Evolutionary conservation across 2,329 filamentous ascomycete genomes (phyloP).

Genomic region (Coleophoma crateriformis): DNA sequence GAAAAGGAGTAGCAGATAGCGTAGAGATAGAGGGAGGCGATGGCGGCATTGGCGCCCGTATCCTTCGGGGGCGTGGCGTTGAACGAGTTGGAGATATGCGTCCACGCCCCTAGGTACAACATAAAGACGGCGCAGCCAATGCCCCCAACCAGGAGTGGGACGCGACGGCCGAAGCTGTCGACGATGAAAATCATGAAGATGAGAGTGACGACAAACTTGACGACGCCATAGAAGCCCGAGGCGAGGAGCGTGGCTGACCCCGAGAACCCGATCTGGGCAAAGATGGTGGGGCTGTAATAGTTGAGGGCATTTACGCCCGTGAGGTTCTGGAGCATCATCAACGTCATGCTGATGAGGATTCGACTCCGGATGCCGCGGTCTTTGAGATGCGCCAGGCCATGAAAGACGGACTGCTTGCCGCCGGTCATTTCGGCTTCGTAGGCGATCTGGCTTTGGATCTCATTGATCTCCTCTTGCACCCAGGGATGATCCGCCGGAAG

Average conservation of each 20-base stretch:
- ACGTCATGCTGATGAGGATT: constrained; percentile 39
- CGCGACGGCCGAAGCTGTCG: constrained; percentile 10
- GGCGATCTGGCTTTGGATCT: constrained; percentile 36
- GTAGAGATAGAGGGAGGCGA: constrained; percentile 11
- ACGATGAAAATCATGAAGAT: constrained; percentile 13
- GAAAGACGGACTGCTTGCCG: constrained; percentile 20
- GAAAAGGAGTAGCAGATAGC: constrained; percentile 40
- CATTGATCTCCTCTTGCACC: constrained; percentile 42
- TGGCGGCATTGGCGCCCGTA: constrained; percentile 7
- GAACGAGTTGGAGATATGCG: constrained; percentile 29
- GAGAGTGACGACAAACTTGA: constrained; percentile 14
- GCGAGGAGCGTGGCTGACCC: constrained; percentile 33
- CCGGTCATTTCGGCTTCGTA: constrained; percentile 40
- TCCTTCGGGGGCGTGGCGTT: constrained; percentile 41
- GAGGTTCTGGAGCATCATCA: constrained; percentile 49
- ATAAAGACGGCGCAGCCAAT: constrained; percentile 33
- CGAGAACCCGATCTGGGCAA: constrained; percentile 27
- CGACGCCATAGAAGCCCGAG: constrained; percentile 33
- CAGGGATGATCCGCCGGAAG: constrained; percentile 33
- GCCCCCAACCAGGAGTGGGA: constrained; percentile 30
- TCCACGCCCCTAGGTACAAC: constrained; percentile 22
- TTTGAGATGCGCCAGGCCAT: neutral
- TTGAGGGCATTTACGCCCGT: constrained; percentile 48
- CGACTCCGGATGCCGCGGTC: constrained; percentile 59
- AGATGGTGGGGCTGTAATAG: constrained; percentile 15